Percentiles rank a stretch among this genome's conserved stretches.
Evolutionary conservation across 2,329 filamentous ascomycete species (phyloP).

Genomic region (Hymenoscyphus albidus): DNA sequence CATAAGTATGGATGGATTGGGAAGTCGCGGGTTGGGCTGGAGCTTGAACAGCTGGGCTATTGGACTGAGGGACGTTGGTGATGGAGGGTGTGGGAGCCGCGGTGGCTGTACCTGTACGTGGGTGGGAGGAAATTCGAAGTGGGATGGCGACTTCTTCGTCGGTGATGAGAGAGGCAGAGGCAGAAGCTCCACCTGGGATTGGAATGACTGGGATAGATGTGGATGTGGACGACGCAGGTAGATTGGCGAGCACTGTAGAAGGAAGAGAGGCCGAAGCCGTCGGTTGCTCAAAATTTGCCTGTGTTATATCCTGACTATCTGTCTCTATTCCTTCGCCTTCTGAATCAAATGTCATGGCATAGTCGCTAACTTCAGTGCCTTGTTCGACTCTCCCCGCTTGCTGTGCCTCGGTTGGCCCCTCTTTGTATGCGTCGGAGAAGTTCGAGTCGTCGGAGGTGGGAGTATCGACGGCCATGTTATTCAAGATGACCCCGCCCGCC

Average conservation of each 20-base stretch:
- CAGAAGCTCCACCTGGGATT: no score
- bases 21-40: constrained; percentile 21
- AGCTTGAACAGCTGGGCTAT: constrained; percentile 21
- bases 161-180: constrained; percentile 13
- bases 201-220: constrained; percentile 18
- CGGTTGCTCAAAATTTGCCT: constrained; percentile 30
- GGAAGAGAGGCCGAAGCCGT: constrained; percentile 22
- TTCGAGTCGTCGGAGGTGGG: constrained; percentile 29
- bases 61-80: constrained; percentile 18
- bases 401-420: constrained; percentile 26
- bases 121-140: constrained; percentile 16
- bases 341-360: constrained; percentile 38
- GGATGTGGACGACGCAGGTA: constrained; percentile 16
- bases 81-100: not conserved
- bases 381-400: constrained; percentile 19
- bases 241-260: constrained; percentile 25
- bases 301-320: constrained; percentile 35
- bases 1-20: constrained; percentile 23
- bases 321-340: constrained; percentile 30
- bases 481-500: not conserved
- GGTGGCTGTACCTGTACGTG: constrained; percentile 10
- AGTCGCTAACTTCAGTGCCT: constrained; percentile 32
- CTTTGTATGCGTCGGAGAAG: constrained; percentile 36
- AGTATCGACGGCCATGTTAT: not conserved
- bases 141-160: constrained; percentile 14